phyloP scores from a whole-genome alignment of 2,329 filamentous ascomycete genomes.

The Dactylellina sp. region DNA sequence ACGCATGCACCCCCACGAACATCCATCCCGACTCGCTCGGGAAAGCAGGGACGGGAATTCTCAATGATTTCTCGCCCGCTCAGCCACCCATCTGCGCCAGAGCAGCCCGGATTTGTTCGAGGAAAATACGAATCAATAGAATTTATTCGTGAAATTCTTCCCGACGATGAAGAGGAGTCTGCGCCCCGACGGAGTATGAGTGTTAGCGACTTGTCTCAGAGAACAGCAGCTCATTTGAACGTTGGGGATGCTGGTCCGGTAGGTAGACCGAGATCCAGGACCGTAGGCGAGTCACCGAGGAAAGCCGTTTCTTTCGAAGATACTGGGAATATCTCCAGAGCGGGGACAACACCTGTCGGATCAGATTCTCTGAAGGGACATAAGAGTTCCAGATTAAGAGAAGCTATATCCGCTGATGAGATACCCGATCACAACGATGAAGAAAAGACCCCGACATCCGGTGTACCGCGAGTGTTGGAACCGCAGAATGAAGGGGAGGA shows the following conservation, averaged over 20 bases:
- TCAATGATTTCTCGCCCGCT: slow-evolving; percentile 91
- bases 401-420: slow-evolving; percentile 42
- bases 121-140: slow-evolving; percentile 93
- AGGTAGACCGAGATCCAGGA: slow-evolving; percentile 32
- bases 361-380: slow-evolving; percentile 12
- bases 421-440: slow-evolving; percentile 29
- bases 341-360: neutral
- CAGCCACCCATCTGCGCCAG: slow-evolving; percentile 77
- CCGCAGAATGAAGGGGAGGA: slow-evolving; percentile 63
- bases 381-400: slow-evolving; percentile 25
- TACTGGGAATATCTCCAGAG: neutral
- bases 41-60: slow-evolving; percentile 67
- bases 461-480: slow-evolving; percentile 53
- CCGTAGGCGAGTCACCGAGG: slow-evolving; percentile 39
- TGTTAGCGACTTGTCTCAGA: slow-evolving; percentile 40
- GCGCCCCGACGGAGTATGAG: slow-evolving; percentile 48
- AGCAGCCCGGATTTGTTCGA: slow-evolving; percentile 77
- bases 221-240: slow-evolving; percentile 15
- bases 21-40: slow-evolving; percentile 61
- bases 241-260: slow-evolving; percentile 7
- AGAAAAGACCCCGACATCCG: slow-evolving; percentile 5
- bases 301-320: slow-evolving; percentile 45
- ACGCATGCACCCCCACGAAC: slow-evolving; percentile 49
- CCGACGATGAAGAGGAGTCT: slow-evolving; percentile 60
- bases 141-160: slow-evolving; percentile 83